Conservation (phyloP, 805 yeast genomes). For the Starmerella sirachaensis region DNA sequence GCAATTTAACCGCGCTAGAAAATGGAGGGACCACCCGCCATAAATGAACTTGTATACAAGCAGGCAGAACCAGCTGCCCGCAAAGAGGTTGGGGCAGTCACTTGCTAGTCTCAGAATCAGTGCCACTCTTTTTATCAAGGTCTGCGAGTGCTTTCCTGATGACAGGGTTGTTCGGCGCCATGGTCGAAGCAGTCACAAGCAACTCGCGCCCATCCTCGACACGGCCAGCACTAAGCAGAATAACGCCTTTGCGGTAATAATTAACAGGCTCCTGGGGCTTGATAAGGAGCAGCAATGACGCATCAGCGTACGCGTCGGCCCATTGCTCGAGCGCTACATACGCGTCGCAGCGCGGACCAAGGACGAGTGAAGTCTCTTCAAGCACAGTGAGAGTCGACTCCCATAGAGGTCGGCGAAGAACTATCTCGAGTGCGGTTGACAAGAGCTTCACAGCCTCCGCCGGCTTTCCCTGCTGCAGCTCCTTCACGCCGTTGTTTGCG, state of each 20-base stretch:
- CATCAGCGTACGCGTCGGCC: conserved; percentile 32
- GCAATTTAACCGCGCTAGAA: no score
- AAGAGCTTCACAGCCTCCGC: conserved; percentile 30
- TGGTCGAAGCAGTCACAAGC: conserved; percentile 21
- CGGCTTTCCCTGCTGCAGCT: conserved; percentile 23
- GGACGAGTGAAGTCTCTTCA: conserved; percentile 27
- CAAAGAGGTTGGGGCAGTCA: no score
- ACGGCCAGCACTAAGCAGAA: conserved; percentile 22
- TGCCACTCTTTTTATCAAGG: conserved; percentile 1
- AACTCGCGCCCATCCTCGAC: conserved; percentile 23
- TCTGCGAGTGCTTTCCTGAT: conserved; percentile 18
- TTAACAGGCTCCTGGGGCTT: conserved; percentile 27
- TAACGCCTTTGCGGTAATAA: conserved; percentile 28
- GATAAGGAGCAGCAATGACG: conserved; percentile 27
- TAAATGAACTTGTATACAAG: no score
- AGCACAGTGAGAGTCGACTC: conserved; percentile 28
- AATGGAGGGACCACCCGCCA: no score
- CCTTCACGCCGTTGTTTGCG: conserved; percentile 26
- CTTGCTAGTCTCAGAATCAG: no score
- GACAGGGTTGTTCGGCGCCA: conserved; percentile 20
- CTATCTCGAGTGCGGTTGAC: conserved; percentile 32
- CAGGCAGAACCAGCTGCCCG: no score
- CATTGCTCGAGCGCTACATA: conserved; percentile 28
- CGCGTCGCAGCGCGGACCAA: conserved; percentile 32
- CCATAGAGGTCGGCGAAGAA: conserved; percentile 32